Evolutionary conservation across 2,329 filamentous ascomycete genomes (phyloP).

Genomic region (Aspergillus sp.): DNA sequence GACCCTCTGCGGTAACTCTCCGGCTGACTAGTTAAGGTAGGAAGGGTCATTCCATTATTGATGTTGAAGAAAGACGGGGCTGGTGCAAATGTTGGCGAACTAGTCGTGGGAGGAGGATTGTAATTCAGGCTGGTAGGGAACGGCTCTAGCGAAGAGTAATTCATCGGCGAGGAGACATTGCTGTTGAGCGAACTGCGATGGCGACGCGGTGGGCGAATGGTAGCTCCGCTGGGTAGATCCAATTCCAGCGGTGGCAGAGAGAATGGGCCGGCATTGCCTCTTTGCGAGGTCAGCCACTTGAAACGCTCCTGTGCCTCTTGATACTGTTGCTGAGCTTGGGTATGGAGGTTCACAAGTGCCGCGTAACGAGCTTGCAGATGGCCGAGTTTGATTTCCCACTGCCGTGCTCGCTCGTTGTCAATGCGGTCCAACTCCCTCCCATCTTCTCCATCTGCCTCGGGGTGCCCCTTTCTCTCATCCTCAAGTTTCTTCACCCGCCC

Average conservation of each 20-base stretch:
- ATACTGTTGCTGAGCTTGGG: conserved; percentile 45
- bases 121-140: conserved; percentile 46
- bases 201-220: conserved; percentile 46
- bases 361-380: conserved; percentile 45
- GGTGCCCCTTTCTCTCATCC: conserved; percentile 54
- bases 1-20: conserved; percentile 49
- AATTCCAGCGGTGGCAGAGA: conserved; percentile 43
- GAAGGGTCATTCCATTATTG: conserved; percentile 62
- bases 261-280: conserved; percentile 40
- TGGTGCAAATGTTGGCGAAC: conserved; percentile 54
- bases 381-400: conserved; percentile 47
- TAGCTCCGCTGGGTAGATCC: conserved; percentile 40
- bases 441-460: conserved; percentile 50
- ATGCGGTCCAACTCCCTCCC: conserved; percentile 52
- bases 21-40: conserved; percentile 41
- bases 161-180: conserved; percentile 48
- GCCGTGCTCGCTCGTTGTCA: conserved; percentile 48
- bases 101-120: conserved; percentile 49
- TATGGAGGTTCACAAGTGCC: conserved; percentile 41
- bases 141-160: conserved; percentile 41
- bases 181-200: conserved; percentile 49
- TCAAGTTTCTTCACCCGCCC: conserved; percentile 62
- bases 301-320: conserved; percentile 48
- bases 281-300: conserved; percentile 44
- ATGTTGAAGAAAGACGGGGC: conserved; percentile 60